Evolutionary conservation across 2,329 filamentous ascomycete species (phyloP).

Genomic region (Chaetothyriales sp.): DNA sequence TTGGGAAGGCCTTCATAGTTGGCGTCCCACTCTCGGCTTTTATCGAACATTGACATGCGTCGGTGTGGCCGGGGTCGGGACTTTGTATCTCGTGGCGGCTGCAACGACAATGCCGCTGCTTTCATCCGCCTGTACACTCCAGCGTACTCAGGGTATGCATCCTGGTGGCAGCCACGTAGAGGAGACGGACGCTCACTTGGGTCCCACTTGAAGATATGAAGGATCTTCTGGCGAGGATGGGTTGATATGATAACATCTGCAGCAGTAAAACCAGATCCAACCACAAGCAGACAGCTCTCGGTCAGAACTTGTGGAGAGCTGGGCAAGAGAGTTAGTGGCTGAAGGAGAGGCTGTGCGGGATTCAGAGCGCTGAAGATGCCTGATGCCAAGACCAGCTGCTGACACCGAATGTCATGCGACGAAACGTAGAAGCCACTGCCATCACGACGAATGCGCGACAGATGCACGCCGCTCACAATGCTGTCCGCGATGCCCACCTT

Average conservation of each 20-base stretch:
- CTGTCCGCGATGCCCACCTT: slow-evolving; percentile 39
- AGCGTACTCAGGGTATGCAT: slow-evolving; percentile 50
- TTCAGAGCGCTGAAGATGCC: slow-evolving; percentile 45
- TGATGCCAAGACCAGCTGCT: slow-evolving; percentile 44
- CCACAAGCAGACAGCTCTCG: slow-evolving; percentile 37
- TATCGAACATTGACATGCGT: slow-evolving; percentile 34
- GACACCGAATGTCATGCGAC: slow-evolving; percentile 41
- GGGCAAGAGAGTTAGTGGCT: slow-evolving; percentile 29
- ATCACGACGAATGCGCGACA: slow-evolving; percentile 32
- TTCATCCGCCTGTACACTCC: slow-evolving; percentile 49
- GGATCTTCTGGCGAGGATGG: slow-evolving; percentile 35
- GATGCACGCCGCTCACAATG: slow-evolving; percentile 31
- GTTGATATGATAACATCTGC: slow-evolving; percentile 48
- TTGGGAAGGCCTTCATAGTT: slow-evolving; percentile 45
- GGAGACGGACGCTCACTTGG: slow-evolving; percentile 43
- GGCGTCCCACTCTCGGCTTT: slow-evolving; percentile 35
- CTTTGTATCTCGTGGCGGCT: slow-evolving; percentile 5
- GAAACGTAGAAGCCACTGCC: slow-evolving; percentile 36
- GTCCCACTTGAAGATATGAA: slow-evolving; percentile 50
- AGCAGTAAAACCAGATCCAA: slow-evolving; percentile 50
- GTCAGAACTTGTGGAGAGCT: slow-evolving; percentile 5
- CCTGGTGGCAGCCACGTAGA: slow-evolving; percentile 44
- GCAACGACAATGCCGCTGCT: slow-evolving; percentile 27
- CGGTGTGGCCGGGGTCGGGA: slow-evolving; percentile 20
- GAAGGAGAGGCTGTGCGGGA: slow-evolving; percentile 36